Base-by-base conservation (phyloP, 2,329 filamentous ascomycete species). In the Fusarium proliferatum region DNA sequence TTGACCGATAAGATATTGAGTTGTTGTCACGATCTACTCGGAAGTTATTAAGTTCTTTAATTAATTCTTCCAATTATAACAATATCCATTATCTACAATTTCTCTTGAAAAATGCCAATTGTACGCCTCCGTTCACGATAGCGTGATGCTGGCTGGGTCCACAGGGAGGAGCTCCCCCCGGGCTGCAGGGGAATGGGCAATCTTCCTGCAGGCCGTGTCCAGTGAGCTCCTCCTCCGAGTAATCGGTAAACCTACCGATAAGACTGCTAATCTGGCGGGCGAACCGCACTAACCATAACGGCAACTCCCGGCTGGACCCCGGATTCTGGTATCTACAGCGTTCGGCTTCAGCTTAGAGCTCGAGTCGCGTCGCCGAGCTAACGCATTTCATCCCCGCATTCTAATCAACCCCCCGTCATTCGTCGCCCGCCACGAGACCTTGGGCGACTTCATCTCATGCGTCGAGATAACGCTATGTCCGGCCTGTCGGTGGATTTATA, bases 151-250 rank as follows among this genome's bases (percentile, higher is more conserved):
- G 28, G 30, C 7, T n/a, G 23, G 64, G 55, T 62, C 64, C 64
- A 67, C 61, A 11, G 52, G 64, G 64, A 67, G 61, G 64, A 67
- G 64, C 64, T 67, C 64, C 38, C 45, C 53, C 61, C 46, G 12
- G 5, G 5, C 45, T 36, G 56, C 33, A 59, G 23, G 48, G n/a
- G 30, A 19, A 26, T 26, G 33, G 33, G 7, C 6, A 28, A 42
- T 49, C 11, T 46, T 41, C 26, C 57, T 61, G 46, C 58, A 61
- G 45, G 28, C 39, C 55, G 2, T 15, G 26, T 21, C 12, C 3
- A 46, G n/a, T 59, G 60, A 64, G 61, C 64, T 67, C 53, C 64
- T 65, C 61, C 58, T 30, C 23, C 43, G 12, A 17, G 12, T 17
- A 30, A 38, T 34, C 55, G 41, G 30, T 45, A 19, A 57, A 57